A percentile compares a stretch with the other conserved stretches of the same genome.
These are phyloP conservation scores for Penicillium sp. DNA, from an alignment of 2,329 filamentous ascomycete species.

Conservation along the genomic window DNA sequence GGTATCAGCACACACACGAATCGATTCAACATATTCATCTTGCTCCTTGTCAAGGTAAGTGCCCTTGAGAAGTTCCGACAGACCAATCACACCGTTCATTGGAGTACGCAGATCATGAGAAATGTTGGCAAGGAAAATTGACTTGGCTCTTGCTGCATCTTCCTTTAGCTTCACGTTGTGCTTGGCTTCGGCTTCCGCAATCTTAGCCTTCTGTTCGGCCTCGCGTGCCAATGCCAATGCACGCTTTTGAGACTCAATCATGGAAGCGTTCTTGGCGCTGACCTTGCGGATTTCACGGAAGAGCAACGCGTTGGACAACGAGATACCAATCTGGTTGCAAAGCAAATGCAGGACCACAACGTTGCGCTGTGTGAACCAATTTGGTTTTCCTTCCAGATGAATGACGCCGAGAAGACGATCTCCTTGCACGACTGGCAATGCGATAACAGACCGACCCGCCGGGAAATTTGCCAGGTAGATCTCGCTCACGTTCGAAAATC, in stretches of 20 bases:
- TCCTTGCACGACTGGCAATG: slow-evolving; percentile 61
- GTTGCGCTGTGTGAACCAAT: slow-evolving; percentile 62
- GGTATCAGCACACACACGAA: slow-evolving; percentile 67
- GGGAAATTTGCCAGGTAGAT: slow-evolving; percentile 56
- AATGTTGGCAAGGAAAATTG: slow-evolving; percentile 95
- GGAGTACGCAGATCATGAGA: slow-evolving; percentile 86
- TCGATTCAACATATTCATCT: slow-evolving; percentile 61
- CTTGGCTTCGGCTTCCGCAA: slow-evolving; percentile 62
- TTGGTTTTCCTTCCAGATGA: slow-evolving; percentile 61
- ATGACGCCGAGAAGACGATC: slow-evolving; percentile 59
- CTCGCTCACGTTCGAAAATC: slow-evolving; percentile 60
- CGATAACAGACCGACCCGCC: slow-evolving; percentile 59
- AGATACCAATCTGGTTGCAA: slow-evolving; percentile 64
- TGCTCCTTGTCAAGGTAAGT: slow-evolving; percentile 58
- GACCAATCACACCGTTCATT: slow-evolving; percentile 87
- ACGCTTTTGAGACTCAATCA: slow-evolving; percentile 64
- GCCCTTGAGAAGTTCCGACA: slow-evolving; percentile 60
- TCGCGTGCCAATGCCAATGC: slow-evolving; percentile 60
- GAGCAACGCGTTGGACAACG: slow-evolving; percentile 61
- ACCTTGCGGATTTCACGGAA: slow-evolving; percentile 62
- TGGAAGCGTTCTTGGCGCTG: slow-evolving; percentile 61
- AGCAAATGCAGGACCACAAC: slow-evolving; percentile 53
- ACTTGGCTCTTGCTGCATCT: slow-evolving; percentile 72
- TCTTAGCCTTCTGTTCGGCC: slow-evolving; percentile 63
- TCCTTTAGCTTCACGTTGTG: slow-evolving; percentile 65